phyloP scores from a whole-genome alignment of 805 yeast species.

The Ogataea sp. region DNA sequence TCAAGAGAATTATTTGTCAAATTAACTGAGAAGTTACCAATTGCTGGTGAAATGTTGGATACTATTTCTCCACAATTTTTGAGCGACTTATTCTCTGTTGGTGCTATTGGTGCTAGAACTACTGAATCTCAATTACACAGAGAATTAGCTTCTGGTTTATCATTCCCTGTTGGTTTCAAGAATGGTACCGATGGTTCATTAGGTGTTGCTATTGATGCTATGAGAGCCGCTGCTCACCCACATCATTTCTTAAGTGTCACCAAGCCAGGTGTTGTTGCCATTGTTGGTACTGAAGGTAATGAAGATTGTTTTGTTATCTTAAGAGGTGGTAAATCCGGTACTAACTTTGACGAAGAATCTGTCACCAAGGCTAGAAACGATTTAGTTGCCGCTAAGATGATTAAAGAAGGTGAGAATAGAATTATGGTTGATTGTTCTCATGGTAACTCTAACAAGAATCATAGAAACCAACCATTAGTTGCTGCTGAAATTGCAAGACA shows the following conservation, averaged over 20 bases:
- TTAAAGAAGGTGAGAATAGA: slow-evolving; percentile 40
- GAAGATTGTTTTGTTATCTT: slow-evolving; percentile 88
- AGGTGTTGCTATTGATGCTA: slow-evolving; percentile 90
- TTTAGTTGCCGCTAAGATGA: slow-evolving; percentile 36
- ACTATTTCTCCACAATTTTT: slow-evolving; percentile 95
- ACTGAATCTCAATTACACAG: slow-evolving; percentile 98
- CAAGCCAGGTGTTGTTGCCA: slow-evolving; percentile 94
- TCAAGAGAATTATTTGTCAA: slow-evolving; percentile 81
- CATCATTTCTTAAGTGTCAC: slow-evolving; percentile 98
- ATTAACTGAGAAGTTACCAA: slow-evolving; percentile 80
- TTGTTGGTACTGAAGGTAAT: slow-evolving; percentile 93
- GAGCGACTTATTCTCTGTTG: slow-evolving; percentile 83
- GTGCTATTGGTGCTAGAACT: slow-evolving; percentile 99
- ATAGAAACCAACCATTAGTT: slow-evolving; percentile 93
- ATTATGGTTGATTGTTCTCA: slow-evolving; percentile 98
- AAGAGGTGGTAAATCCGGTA: slow-evolving; percentile 93
- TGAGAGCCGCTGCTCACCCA: slow-evolving; percentile 81
- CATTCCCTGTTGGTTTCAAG: slow-evolving; percentile 99
- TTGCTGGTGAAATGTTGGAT: slow-evolving; percentile 97
- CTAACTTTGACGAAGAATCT: slow-evolving; percentile 82
- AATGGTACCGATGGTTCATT: slow-evolving; percentile 97
- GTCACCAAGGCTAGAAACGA: slow-evolving; percentile 67
- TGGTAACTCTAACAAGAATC: slow-evolving; percentile 93
- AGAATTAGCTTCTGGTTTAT: slow-evolving; percentile 93
- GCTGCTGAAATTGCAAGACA: slow-evolving; percentile 75